phyloP scores from a whole-genome alignment of 2,329 filamentous ascomycete species.

The Niveomyces coronatus region DNA sequence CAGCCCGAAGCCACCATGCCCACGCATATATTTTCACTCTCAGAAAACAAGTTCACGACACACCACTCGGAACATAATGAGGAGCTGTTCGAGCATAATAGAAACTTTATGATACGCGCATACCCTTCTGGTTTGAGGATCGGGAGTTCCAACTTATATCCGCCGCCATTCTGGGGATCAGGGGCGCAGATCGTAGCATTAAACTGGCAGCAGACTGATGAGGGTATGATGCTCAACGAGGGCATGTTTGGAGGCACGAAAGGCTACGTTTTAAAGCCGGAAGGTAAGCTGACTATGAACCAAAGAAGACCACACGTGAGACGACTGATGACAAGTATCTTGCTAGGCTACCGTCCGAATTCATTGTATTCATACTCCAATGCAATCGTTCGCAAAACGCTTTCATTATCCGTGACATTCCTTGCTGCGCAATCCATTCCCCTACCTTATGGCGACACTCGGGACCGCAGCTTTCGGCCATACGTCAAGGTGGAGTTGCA shows the following conservation, averaged over 20 bases:
- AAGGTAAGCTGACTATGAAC: too few species aligned
- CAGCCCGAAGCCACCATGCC: slow-evolving; percentile 60
- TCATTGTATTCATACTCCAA: slow-evolving; percentile 14
- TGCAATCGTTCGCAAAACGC: slow-evolving; percentile 33
- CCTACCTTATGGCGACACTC: slow-evolving; percentile 44
- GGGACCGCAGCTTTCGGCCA: slow-evolving; percentile 53
- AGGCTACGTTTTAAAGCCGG: slow-evolving; percentile 82
- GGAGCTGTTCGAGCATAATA: slow-evolving; percentile 70
- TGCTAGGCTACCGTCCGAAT: slow-evolving; percentile 21
- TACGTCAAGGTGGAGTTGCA: slow-evolving; percentile 82
- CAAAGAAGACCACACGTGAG: too few species aligned
- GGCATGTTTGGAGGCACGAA: slow-evolving; percentile 77
- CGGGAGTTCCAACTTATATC: slow-evolving; percentile 77
- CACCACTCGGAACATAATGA: slow-evolving; percentile 38
- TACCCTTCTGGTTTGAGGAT: slow-evolving; percentile 80
- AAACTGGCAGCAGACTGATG: slow-evolving; percentile 88
- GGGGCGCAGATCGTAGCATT: slow-evolving; percentile 86
- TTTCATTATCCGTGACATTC: slow-evolving; percentile 64
- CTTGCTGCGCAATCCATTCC: slow-evolving; percentile 69
- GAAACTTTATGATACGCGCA: slow-evolving; percentile 71
- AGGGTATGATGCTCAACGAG: slow-evolving; percentile 92
- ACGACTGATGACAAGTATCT: too few species aligned
- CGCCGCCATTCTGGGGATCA: slow-evolving; percentile 74
- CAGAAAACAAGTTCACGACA: slow-evolving; percentile 53
- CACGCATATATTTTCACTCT: slow-evolving; percentile 59